Percentiles rank a stretch among this genome's conserved stretches.
Conservation (phyloP, 2,329 filamentous ascomycete genomes). For the Paraphaeosphaeria sporulosa region DNA sequence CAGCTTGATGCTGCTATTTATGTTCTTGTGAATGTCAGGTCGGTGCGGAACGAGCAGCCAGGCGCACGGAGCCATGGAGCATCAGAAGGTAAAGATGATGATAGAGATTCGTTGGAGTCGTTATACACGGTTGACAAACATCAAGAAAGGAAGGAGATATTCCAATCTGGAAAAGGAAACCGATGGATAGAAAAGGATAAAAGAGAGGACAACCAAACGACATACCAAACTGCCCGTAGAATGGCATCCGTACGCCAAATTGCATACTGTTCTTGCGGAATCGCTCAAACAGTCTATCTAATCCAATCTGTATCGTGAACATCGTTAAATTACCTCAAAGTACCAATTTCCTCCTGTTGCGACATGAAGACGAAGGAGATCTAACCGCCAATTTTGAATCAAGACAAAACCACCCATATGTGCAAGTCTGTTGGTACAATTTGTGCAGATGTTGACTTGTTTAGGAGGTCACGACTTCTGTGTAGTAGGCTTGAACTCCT, state of each 20-base stretch:
- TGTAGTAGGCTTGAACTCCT: constrained; percentile 1
- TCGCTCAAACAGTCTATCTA: neutral
- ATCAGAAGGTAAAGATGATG: no score
- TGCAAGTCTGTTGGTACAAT: neutral
- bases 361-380: neutral
- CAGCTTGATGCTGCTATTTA: neutral
- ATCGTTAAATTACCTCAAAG: neutral
- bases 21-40: neutral
- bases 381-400: neutral
- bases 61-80: neutral
- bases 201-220: neutral
- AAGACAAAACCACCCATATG: neutral
- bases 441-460: neutral
- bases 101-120: neutral
- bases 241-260: neutral
- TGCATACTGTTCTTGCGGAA: neutral
- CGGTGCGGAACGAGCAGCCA: neutral
- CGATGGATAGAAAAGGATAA: neutral
- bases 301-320: neutral
- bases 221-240: neutral
- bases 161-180: neutral
- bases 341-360: neutral
- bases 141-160: neutral
- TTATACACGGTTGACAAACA: neutral
- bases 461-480: neutral